phyloP scores from a whole-genome alignment of 1,284 basidiomycete species.

The Marasmius fiardii region DNA sequence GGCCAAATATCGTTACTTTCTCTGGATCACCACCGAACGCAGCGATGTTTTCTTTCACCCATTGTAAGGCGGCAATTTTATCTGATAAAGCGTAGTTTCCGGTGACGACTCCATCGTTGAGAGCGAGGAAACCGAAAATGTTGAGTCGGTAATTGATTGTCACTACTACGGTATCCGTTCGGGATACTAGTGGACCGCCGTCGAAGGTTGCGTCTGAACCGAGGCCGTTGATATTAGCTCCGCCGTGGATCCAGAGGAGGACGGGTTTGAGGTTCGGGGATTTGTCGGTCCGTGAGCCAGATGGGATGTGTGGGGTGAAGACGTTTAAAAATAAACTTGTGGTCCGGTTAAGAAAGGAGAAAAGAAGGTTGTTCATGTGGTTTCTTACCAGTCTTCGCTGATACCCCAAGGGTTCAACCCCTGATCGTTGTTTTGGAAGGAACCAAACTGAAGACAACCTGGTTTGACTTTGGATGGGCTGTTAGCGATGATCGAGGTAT shows the following conservation, averaged over 20 bases:
- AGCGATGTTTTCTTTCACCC: constrained; percentile 28
- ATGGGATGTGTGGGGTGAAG: constrained; percentile 33
- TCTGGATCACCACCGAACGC: constrained; percentile 19
- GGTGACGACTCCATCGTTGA: constrained; percentile 32
- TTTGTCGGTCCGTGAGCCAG: constrained; percentile 16
- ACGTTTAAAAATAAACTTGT: constrained; percentile 37
- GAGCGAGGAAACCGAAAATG: constrained; percentile 39
- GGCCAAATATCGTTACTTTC: constrained; percentile 14
- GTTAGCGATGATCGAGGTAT: too few species aligned
- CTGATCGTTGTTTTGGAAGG: constrained; percentile 9
- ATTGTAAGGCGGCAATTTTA: constrained; percentile 35
- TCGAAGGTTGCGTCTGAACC: constrained; percentile 36
- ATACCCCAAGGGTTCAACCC: constrained; percentile 13
- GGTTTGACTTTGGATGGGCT: background rate
- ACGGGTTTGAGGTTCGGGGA: constrained; percentile 32
- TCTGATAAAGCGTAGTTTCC: constrained; percentile 41
- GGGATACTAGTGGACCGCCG: constrained; percentile 37
- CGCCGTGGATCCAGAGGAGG: constrained; percentile 44
- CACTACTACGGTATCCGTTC: constrained; percentile 44
- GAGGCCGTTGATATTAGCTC: constrained; percentile 31
- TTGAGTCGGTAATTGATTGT: constrained; percentile 44
- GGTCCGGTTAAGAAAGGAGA: background rate
- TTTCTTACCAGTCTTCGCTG: constrained; percentile 12
- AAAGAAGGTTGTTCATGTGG: background rate
- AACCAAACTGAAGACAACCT: constrained; percentile 11